Conservation (phyloP, 1,284 basidiomycete genomes). For the Caloboletus inedulis region DNA sequence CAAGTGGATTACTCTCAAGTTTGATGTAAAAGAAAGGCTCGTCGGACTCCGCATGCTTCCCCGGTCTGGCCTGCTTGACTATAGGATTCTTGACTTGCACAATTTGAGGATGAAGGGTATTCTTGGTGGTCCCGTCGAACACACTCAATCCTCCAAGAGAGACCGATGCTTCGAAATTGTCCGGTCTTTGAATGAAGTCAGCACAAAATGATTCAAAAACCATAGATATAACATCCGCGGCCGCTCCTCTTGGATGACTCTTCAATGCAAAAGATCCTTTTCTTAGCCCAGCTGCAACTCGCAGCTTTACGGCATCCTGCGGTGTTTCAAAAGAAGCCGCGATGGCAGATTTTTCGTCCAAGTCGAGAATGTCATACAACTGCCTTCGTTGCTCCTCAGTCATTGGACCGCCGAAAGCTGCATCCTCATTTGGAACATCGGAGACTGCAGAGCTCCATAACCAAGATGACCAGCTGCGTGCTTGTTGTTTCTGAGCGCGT, state of each 20-base stretch:
- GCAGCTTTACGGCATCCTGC: constrained; percentile 79
- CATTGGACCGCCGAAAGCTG: constrained; percentile 64
- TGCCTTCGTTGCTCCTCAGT: constrained; percentile 93
- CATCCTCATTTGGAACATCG: constrained; percentile 42
- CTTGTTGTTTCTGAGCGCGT: constrained; percentile 49
- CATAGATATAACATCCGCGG: constrained; percentile 79
- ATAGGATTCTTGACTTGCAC: constrained; percentile 80
- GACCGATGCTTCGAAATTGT: constrained; percentile 77
- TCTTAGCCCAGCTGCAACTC: constrained; percentile 76
- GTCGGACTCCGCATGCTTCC: constrained; percentile 35
- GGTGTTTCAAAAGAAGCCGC: constrained; percentile 68
- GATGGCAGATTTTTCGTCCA: constrained; percentile 82
- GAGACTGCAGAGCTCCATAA: constrained; percentile 70
- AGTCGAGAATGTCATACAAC: constrained; percentile 93
- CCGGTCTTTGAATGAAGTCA: constrained; percentile 80
- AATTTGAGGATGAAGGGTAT: constrained; percentile 88
- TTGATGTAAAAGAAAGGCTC: constrained; percentile 93
- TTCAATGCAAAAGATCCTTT: constrained; percentile 86
- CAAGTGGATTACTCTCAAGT: constrained; percentile 92
- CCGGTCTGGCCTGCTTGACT: constrained; percentile 7
- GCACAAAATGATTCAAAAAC: constrained; percentile 90
- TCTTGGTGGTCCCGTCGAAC: constrained; percentile 85
- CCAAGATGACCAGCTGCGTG: constrained; percentile 79
- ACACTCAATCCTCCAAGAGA: constrained; percentile 89
- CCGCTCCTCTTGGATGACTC: constrained; percentile 60